phyloP scores from a whole-genome alignment of 2,329 filamentous ascomycete species.

The Claviceps sp. region DNA sequence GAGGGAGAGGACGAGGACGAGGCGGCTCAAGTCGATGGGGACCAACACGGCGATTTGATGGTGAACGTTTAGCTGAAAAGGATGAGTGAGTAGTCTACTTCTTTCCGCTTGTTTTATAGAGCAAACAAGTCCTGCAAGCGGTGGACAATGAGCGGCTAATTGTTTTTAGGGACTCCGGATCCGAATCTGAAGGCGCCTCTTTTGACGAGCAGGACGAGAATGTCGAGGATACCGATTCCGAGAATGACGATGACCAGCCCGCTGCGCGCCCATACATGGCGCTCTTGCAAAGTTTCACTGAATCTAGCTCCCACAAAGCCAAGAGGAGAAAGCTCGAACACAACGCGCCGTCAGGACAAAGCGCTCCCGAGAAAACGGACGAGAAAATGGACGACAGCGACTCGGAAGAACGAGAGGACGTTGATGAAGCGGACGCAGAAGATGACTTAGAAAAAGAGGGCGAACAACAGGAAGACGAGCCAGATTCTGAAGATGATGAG shows the following conservation, averaged over 20 bases:
- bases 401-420: slow-evolving; percentile 21
- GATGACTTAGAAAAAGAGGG: slow-evolving; percentile 9
- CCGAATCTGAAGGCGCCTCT: slow-evolving; percentile 9
- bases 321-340: slow-evolving; percentile 46
- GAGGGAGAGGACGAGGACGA: slow-evolving; percentile 14
- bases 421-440: slow-evolving; percentile 14
- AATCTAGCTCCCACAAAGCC: slow-evolving; percentile 29
- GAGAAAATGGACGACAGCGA: slow-evolving; percentile 19
- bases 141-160: neutral
- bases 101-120: neutral
- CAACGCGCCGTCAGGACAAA: slow-evolving; percentile 11
- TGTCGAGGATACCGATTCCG: slow-evolving; percentile 25
- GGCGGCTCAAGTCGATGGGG: slow-evolving; percentile 24
- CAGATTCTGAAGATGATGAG: slow-evolving; percentile 36
- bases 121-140: neutral
- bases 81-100: slow-evolving; percentile 19
- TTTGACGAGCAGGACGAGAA: slow-evolving; percentile 23
- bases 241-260: slow-evolving; percentile 30
- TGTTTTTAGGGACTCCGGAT: slow-evolving; percentile 6
- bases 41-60: slow-evolving; percentile 23
- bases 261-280: slow-evolving; percentile 39
- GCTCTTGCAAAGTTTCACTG: slow-evolving; percentile 43
- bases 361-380: slow-evolving; percentile 7
- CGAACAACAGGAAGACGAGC: slow-evolving; percentile 12
- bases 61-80: slow-evolving; percentile 21